Conservation (phyloP, 2,329 filamentous ascomycete species). For the Nemania serpens region DNA sequence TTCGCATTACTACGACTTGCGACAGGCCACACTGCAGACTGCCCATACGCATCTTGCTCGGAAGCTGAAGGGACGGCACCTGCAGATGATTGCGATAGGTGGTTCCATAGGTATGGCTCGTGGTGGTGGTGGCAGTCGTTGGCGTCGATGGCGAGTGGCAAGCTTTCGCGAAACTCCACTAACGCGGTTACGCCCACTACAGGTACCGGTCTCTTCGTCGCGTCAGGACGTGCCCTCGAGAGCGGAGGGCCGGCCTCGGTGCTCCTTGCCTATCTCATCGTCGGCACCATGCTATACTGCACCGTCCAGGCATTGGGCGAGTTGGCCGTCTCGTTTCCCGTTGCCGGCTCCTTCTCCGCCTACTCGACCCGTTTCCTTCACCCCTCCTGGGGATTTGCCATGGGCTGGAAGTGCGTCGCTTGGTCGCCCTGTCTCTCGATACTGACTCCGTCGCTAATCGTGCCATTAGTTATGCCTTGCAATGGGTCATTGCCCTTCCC, state of each 20-base stretch:
- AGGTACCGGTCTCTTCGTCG: slow-evolving; percentile 86
- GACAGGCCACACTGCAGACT: slow-evolving; percentile 70
- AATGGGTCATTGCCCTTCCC: slow-evolving; percentile 84
- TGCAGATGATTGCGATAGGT: slow-evolving; percentile 98
- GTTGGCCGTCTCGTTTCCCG: slow-evolving; percentile 86
- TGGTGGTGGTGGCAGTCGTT: background rate
- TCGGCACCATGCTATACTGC: slow-evolving; percentile 87
- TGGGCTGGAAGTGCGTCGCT: slow-evolving; percentile 82
- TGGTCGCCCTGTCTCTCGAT: background rate
- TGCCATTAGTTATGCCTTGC: slow-evolving; percentile 71
- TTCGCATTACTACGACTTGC: slow-evolving; percentile 57
- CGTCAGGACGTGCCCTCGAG: slow-evolving; percentile 73
- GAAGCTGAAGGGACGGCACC: slow-evolving; percentile 79
- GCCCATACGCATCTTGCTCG: slow-evolving; percentile 76
- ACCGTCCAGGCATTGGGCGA: slow-evolving; percentile 92
- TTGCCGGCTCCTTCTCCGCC: slow-evolving; percentile 88
- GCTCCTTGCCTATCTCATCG: slow-evolving; percentile 75
- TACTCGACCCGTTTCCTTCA: slow-evolving; percentile 93
- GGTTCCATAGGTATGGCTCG: slow-evolving; percentile 80
- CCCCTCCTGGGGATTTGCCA: slow-evolving; percentile 92
- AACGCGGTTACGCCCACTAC: slow-evolving; percentile 1
- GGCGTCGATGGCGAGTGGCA: too few relatives aligned
- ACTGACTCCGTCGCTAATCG: background rate
- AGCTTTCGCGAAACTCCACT: background rate
- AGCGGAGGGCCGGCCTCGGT: slow-evolving; percentile 78